phyloP scores from a whole-genome alignment of 257 asterid species.

The Forsythia suspensa region DNA sequence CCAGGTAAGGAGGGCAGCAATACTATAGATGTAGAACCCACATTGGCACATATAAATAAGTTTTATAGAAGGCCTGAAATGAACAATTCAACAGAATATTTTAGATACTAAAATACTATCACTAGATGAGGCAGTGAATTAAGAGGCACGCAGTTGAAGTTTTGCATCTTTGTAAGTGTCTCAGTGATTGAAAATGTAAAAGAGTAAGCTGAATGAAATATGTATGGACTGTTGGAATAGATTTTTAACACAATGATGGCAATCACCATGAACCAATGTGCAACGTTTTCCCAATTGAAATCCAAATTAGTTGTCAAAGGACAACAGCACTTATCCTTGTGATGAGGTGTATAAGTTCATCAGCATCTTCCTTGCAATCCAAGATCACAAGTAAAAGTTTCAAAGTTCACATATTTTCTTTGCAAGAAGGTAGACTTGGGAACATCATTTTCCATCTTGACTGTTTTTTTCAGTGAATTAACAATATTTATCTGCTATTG shows the following conservation, averaged over 20 bases:
- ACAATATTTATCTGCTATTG: neutral
- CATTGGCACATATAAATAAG: slow-evolving; percentile 91
- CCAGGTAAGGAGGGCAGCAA: slow-evolving; percentile 82
- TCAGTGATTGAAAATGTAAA: neutral
- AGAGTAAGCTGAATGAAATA: neutral
- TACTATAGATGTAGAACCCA: slow-evolving; percentile 85
- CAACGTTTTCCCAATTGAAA: neutral
- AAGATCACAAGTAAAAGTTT: neutral
- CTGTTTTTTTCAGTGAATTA: neutral
- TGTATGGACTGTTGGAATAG: neutral
- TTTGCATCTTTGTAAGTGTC: slow-evolving; percentile 4
- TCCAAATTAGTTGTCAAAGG: neutral
- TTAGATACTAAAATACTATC: slow-evolving; percentile 16
- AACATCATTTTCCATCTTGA: neutral
- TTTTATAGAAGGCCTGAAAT: slow-evolving; percentile 59
- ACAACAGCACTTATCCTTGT: neutral
- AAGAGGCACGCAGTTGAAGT: slow-evolving; percentile 11
- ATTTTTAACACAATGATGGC: neutral
- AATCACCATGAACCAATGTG: neutral
- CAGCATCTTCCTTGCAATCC: neutral
- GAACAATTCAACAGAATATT: slow-evolving; percentile 15
- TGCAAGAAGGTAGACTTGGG: neutral
- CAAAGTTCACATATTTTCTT: neutral
- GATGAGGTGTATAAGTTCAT: too few relatives aligned
- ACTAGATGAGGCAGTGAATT: neutral